Base-by-base conservation (phyloP, 495 filamentous ascomycete genomes). In the Hyaloscypha finlandica region DNA sequence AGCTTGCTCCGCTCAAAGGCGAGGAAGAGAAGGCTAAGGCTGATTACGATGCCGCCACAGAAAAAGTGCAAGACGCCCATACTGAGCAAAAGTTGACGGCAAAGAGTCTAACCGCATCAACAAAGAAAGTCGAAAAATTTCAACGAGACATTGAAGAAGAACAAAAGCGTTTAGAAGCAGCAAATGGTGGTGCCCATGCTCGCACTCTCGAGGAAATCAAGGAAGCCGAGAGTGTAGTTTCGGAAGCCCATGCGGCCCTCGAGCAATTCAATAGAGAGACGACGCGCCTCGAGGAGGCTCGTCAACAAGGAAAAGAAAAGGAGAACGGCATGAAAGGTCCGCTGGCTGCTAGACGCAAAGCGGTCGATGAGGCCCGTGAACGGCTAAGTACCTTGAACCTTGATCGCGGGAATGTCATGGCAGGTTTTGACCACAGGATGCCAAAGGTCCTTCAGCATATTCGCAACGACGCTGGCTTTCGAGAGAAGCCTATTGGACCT, bases 401-500 rank as follows among this genome's bases (percentile, higher is more conserved):
- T 11, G 81, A 86, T 62, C 73, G 73, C 33, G 72, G 51, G 73
- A 79, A 84, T 80, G 87, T 79, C 74, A 83, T 75, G 82, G 83
- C 52, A 19, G 88, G 83, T 3, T 97, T 90, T 69, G 84, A 87
- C 45, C 62, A 75, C 0, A 84, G 80, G 59, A 81, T 97, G 75
- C 84, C 86, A 2, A 66, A 79, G 1, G 84, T 97, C 12, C 73
- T 96, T 4, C 80, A 74, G 35, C 81, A 83, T 9, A 92, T 98
- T 71, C 81, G 86, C 6, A 77, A 82, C 52, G 92, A 97, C 61
- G 70, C 63, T 2, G 76, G 86, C 0, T 97, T 95, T 68, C 75
- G 78, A 29, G 78, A 83, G 45, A 90, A 83, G 53, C 95, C 96
- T 56, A 81, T 97, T 39, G 95, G 95, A 0, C 95, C 95, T 0